Percentiles rank a stretch among this genome's conserved stretches.
Conservation (phyloP, 2,329 filamentous ascomycete genomes). For the Fonsecaea pedrosoi region DNA sequence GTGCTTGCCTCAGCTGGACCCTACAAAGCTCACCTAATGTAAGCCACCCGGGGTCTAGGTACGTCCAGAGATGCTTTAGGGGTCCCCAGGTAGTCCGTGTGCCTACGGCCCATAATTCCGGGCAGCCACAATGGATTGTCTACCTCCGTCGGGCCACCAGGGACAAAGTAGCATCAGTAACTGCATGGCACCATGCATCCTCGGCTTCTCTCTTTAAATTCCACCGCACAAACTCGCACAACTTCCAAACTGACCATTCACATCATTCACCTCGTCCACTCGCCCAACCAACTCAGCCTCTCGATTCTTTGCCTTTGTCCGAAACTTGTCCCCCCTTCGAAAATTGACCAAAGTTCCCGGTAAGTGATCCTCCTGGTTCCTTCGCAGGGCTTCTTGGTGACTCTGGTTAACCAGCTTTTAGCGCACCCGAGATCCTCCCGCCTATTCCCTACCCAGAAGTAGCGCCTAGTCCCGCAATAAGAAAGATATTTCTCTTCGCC, state of each 20-base stretch:
- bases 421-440: conserved; percentile 8
- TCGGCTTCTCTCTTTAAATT: conserved; percentile 30
- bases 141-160: neutral
- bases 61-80: neutral
- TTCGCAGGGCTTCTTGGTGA: neutral
- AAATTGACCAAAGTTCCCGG: neutral
- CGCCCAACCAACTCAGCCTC: neutral
- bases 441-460: conserved; percentile 1
- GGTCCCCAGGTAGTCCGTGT: neutral
- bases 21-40: too few relatives aligned
- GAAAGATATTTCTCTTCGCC: conserved; percentile 28
- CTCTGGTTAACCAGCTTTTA: conserved; percentile 11
- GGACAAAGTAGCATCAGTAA: neutral
- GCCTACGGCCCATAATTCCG: neutral
- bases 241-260: neutral
- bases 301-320: neutral
- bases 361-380: neutral
- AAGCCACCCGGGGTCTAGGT: too few relatives aligned
- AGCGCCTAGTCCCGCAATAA: conserved; percentile 4
- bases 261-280: neutral
- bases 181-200: conserved; percentile 26
- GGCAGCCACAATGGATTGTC: neutral
- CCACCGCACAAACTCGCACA: neutral
- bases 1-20: too few relatives aligned
- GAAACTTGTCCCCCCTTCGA: neutral